Evolutionary conservation across 306 rosid genomes (phyloP), one percentile per base, ranked within the genome.

Genomic region (Pachyrhizus erosus): DNA sequence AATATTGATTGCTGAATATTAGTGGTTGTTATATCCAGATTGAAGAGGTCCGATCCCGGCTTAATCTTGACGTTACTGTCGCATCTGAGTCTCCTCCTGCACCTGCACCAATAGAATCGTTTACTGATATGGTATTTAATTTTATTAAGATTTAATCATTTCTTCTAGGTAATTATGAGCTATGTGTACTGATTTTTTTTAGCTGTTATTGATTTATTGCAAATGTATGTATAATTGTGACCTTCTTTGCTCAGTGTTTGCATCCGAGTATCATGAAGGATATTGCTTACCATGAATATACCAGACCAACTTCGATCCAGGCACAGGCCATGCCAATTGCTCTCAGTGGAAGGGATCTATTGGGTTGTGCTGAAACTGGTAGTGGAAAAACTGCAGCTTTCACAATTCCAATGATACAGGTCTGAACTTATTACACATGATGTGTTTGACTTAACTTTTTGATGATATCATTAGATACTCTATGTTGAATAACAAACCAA

Each of bases 311-410:
- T n/a, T 86, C 98, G 49, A 93, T 93, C 82, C 98, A 93, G 89
- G 93, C 98, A 45, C 98, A 93, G 75, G 98, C 94, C 60, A 90
- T 93, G 98, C 98, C 98, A 5, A 65, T 91, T 80, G 96, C 98
- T 46, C 97, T 93, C 20, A 87, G 92, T 66, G 97, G 98, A 70
- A 88, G 88, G 87, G 98, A 93, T 90, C 80, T 93, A 48, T 70
- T 93, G 80, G 98, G 98, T 65, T 93, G 98, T 73, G 98, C 98
- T 34, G 98, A 93, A 89, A 93, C 98, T 65, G 98, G 98, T 24
- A 93, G 98, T 27, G 98, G 98, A 55, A 93, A 93, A 84, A 93
- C 98, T 51, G 98, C 98, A 39, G 98, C 98, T 75, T 93, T 93
- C 39, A 77, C 93, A 24, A 90, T 93, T 78, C 98, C 98, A 21